Percentiles rank a stretch among this genome's conserved stretches.
Evolutionary conservation across 306 rosid species (phyloP).

Genomic region (Castanospermum australe): DNA sequence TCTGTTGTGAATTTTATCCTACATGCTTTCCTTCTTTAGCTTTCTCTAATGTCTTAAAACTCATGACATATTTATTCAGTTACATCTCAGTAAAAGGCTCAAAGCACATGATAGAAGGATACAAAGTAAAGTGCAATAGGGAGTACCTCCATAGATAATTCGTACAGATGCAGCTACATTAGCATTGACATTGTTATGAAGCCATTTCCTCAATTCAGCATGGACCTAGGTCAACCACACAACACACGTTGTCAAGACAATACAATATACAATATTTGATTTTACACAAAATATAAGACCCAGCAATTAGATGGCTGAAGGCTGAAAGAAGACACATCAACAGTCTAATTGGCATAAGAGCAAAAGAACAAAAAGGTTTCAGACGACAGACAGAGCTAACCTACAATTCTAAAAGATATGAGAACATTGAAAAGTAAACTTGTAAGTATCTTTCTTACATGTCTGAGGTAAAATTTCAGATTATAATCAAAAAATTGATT

Average conservation of each 20-base stretch:
- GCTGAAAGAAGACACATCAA: background rate
- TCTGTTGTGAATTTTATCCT: background rate
- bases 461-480: no score
- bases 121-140: background rate
- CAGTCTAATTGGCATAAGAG: background rate
- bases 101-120: background rate
- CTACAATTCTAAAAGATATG: background rate
- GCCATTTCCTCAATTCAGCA: slow-evolving; percentile 83
- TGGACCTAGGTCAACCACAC: slow-evolving; percentile 61
- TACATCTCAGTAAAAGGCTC: background rate
- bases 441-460: no score
- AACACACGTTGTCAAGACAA: slow-evolving; percentile 8
- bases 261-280: background rate
- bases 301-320: background rate
- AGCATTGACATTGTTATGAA: slow-evolving; percentile 57
- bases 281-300: background rate
- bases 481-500: no score
- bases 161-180: slow-evolving; percentile 69
- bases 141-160: slow-evolving; percentile 90
- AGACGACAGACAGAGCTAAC: background rate
- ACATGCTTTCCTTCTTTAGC: background rate
- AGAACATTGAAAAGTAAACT: no score
- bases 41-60: slow-evolving; percentile 7
- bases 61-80: background rate
- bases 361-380: background rate